Evolutionary conservation across 2,329 filamentous ascomycete species (phyloP), one percentile per base, ranked within the genome.

Genomic region (Apiospora phragmitis): DNA sequence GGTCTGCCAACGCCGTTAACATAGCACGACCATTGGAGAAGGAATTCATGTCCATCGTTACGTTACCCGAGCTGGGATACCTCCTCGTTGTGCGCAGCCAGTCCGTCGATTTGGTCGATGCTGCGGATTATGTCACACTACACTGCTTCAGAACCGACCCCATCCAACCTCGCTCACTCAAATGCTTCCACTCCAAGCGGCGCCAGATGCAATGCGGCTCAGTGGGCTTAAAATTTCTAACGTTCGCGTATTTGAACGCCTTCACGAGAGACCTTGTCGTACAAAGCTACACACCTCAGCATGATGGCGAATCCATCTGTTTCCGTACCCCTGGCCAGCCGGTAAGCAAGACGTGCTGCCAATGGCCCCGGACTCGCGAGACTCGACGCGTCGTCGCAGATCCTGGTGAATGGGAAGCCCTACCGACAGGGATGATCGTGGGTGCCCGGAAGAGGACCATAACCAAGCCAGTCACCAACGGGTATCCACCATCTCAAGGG

Each of bases 361-460:
- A 82, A 1, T 90, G 87, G 88, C 77, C 79, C 7, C 84, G 86
- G 29, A 85, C 87, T 1, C 85, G 82, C 21, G 86, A 89, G 74
- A 79, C 84, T 3, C 85, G 82, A 49, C 85, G 87, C 65, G 84
- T 82, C 11, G 84, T 94, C 9, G 80, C 84, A n/a, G 87, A 91
- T 47, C 90, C 91, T 0, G 92, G 92, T 0, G 78, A 82, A 0
- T 94, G 92, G 92, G 88, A 91, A 72, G 83, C 88, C 1, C 83
- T 93, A 8, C 83, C 85, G 0, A 86, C 86, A 42, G 89, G 90
- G 0, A 88, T 87, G 69, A 82, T 93, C 12, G 82, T 93, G 0
- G 92, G 92, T 0, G 83, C 94, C 16, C 85, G 91, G 41, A 87
- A 81, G 72, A 84, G 83, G 72, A 75, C 75, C 26, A 75, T 76